phyloP scores from a whole-genome alignment of 345 rosid genomes.

The Brassica nigra region DNA sequence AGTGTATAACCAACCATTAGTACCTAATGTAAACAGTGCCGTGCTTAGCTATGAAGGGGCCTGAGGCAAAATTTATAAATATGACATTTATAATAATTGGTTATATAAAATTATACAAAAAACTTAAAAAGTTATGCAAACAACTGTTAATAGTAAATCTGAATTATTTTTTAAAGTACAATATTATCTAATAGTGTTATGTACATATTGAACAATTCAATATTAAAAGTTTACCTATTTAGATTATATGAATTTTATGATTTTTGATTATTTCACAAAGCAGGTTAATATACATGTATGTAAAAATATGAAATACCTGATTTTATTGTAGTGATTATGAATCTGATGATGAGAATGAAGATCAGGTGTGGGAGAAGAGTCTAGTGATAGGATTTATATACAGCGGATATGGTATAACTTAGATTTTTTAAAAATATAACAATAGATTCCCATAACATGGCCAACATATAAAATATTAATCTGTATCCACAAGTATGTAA shows the following conservation, averaged over 20 bases:
- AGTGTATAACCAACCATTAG: slow-evolving; percentile 3
- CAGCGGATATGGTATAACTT: not conserved
- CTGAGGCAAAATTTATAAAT: not conserved
- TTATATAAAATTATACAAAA: not conserved
- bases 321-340: slow-evolving; percentile 5
- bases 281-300: not conserved
- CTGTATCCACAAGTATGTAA: slow-evolving; percentile 8
- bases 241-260: not conserved
- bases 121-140: not conserved
- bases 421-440: not conserved
- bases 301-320: not conserved
- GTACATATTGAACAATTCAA: too few relatives aligned
- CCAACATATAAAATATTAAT: not conserved
- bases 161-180: too few relatives aligned
- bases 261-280: not conserved
- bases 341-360: slow-evolving; percentile 4
- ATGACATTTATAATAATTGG: not conserved
- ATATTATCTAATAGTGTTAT: too few relatives aligned
- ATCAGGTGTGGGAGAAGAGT: slow-evolving; percentile 19
- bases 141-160: not conserved
- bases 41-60: not conserved
- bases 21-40: not conserved
- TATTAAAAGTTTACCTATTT: too few relatives aligned
- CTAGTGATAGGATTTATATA: slow-evolving; percentile 1
- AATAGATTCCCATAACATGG: slow-evolving; percentile 4